Base-by-base conservation (phyloP, 2,329 filamentous ascomycete species). In the Trichophyton schoenleinii region DNA sequence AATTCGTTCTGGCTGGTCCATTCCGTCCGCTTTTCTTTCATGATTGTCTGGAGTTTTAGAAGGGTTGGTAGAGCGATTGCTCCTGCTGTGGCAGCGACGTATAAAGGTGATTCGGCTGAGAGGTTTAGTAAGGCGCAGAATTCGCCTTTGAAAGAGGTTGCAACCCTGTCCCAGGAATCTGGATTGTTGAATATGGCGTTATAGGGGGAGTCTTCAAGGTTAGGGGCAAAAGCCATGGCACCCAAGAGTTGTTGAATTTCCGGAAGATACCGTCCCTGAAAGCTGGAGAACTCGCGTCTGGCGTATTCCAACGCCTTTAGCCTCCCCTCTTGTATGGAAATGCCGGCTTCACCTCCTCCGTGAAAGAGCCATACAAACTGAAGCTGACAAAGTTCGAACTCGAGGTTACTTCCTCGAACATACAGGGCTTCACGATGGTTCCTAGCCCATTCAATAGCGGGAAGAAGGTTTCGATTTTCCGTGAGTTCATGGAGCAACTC, bases 1-100 rank as follows among this genome's bases (percentile, higher is more conserved):
- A 99, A 79, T 73, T 99, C 94, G 69, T 94, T 86, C 63, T 88
- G 83, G 3, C 89, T 91, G 0, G 91, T 96, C 94, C 94, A 99
- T 73, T 95, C 91, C 0, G 92, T 95, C 11, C 89, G 86, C 74
- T 92, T 91, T 67, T 90, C 86, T 68, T 88, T 88, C 80, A 95
- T 91, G 70, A 94, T 91, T 2, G 82, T 85, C 62, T 90, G 89
- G 70, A 95, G 86, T 74, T 97, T 99, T 67, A 95, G 81, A 3
- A 97, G 80, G 13, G 87, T 89, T 0, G 94, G 94, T 0, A 99
- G 80, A 0, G 94, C 92, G 58, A 99, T 94, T 8, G 90, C 87
- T 53, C 94, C 94, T 0, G 94, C 94, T 9, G 92, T 97, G 1
- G 88, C 87, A 57, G 94, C 91, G 31, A 96, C 85, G 72, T 96